Evolutionary conservation across 306 rosid genomes (phyloP), one percentile per base, ranked within the genome.

Genomic region (Crataegus laevigata): DNA sequence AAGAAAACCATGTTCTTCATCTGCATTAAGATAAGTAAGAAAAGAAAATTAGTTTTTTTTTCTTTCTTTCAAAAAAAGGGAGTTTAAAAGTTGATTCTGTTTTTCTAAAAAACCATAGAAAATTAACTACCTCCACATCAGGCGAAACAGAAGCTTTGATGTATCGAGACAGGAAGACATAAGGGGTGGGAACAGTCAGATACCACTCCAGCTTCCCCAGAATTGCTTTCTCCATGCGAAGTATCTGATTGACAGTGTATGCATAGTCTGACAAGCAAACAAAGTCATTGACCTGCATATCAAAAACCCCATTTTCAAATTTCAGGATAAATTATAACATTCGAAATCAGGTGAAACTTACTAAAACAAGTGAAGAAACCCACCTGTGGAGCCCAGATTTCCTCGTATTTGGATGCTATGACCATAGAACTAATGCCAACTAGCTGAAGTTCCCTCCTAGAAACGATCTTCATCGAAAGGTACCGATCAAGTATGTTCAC

Each of bases 321-420:
- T 22, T 19, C 70, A 57, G 12, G 2, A 21, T 24, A 40, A 42
- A 11, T 11, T 42, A 8, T 0, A 36, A 11, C 5, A 1, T 59
- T 40, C 8, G 38, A 40, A 38, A 59, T 55, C 66, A 55, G 42
- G 13, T 32, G 32, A 54, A 40, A 8, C 13, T 42, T 14, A 25
- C 8, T 18, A 21, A 25, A 30, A 29, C 28, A 29, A 66, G 59
- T 28, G 50, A 51, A 55, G 34, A 45, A 66, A 55, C 4, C 36
- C 6, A 88, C 98, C 92, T 90, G 93, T 47, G 98, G 96, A 45
- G 94, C 93, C 94, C 94, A 93, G 8, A 93, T 84, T 82, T 93
- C 98, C 78, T 90, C 98, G 78, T 93, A 93, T 57, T 93, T 93
- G 73, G 89, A 86, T 17, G 98, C 98, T 51, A 93, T 79, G 25